phyloP scores from a whole-genome alignment of 805 yeast genomes.

The Yamadazyma kitorensis region DNA sequence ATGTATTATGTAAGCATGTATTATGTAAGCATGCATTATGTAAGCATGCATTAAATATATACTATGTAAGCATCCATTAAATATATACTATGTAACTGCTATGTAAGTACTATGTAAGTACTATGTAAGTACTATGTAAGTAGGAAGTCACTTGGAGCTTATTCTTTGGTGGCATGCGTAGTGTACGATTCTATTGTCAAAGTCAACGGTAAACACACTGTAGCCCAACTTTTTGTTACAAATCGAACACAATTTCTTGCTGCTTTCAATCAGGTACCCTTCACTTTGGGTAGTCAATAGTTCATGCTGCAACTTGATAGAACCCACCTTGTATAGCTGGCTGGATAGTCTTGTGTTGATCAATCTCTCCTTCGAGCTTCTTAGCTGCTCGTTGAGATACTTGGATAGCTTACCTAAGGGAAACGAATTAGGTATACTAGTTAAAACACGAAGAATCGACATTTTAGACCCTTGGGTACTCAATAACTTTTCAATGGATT shows the following conservation, averaged over 20 bases:
- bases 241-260: constrained; percentile 47
- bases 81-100: too few species aligned
- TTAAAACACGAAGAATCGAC: constrained; percentile 44
- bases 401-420: constrained; percentile 41
- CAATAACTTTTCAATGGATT: constrained; percentile 40
- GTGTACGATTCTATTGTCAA: constrained; percentile 48
- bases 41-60: too few species aligned
- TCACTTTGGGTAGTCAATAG: constrained; percentile 37
- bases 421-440: constrained; percentile 50
- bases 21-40: too few species aligned
- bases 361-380: constrained; percentile 36
- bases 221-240: constrained; percentile 59
- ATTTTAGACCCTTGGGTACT: constrained; percentile 46
- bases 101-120: too few species aligned
- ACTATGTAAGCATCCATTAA: too few species aligned
- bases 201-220: constrained; percentile 50
- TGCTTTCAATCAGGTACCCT: constrained; percentile 36
- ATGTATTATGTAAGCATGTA: too few species aligned
- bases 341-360: constrained; percentile 41
- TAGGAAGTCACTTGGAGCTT: too few species aligned
- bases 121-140: too few species aligned
- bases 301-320: constrained; percentile 44
- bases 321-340: constrained; percentile 53
- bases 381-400: constrained; percentile 46
- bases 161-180: constrained; percentile 45